Evolutionary conservation across 2,329 filamentous ascomycete genomes (phyloP).

Genomic region (Trichoderma breve): DNA sequence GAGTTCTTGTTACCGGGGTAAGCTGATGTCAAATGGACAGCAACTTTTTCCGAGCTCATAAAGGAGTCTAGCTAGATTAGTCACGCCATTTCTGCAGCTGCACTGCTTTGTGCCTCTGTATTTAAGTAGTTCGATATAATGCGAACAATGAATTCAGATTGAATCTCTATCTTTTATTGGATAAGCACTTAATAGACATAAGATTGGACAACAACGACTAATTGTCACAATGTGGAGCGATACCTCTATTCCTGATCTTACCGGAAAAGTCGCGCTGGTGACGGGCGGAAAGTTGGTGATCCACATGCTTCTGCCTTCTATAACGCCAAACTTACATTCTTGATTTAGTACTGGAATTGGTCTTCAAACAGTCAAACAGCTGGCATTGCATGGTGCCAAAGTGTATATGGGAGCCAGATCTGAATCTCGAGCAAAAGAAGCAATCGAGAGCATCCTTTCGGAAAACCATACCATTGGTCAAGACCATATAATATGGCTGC

Average conservation of each 20-base stretch:
- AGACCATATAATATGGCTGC: background rate
- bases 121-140: background rate
- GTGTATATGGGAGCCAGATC: background rate
- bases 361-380: background rate
- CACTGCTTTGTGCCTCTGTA: background rate
- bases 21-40: background rate
- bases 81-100: background rate
- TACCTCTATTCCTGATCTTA: background rate
- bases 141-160: background rate
- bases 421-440: background rate
- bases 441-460: background rate
- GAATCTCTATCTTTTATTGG: background rate
- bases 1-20: background rate
- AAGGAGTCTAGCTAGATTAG: background rate
- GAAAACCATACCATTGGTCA: background rate
- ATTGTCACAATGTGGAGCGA: background rate
- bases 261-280: background rate
- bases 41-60: background rate
- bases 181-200: background rate
- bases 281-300: conserved; percentile 3
- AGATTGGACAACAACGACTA: background rate
- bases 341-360: background rate
- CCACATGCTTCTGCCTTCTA: background rate
- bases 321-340: background rate
- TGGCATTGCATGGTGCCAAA: background rate